Base-by-base conservation (phyloP, 306 rosid species). In the Pachyrhizus erosus region DNA sequence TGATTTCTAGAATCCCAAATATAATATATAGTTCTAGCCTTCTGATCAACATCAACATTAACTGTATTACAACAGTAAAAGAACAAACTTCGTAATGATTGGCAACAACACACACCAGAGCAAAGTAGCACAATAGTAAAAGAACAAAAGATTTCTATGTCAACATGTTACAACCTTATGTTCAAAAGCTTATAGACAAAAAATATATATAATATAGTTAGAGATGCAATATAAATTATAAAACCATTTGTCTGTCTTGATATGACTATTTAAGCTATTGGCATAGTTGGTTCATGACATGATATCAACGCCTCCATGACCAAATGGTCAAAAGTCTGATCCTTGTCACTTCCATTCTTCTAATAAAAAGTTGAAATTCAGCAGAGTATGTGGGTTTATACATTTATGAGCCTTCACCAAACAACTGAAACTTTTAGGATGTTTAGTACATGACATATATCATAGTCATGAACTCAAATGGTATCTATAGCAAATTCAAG, bases 11-110 rank as follows among this genome's bases (percentile, higher is more conserved):
- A 26, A 66, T 49, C 60, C 39, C 34, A 55, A 49, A 60, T 26
- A 49, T 23, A 17, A 70, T 21, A 24, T n/a, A 5, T 20, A 37
- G 42, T 10, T 82, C 48, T 77, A 71, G 55, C 55, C 74, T 43
- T 58, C 21, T 33, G 20, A 73, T 7, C 39, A 73, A 76, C 60
- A 71, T 70, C 21, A 71, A 60, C 73, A 60, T 23, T 61, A 48
- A 68, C 26, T 34, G 64, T 9, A 78, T 55, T 27, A 23, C 18
- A 27, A 15, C 31, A 15, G 15, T 60, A 74, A 34, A 55, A 46
- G 26, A 26, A 40, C 21, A 21, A 40, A 8, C 57, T 13, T 57
- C 3, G 9, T 57, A 57, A 40, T 23, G 17, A 75, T 40, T 58
- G 58, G 12, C 42, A 39, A 75, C 43, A 76, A 76, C 14, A 57